Evolutionary conservation across 2,329 filamentous ascomycete genomes (phyloP).

Genomic region (Aschersonia sp.): DNA sequence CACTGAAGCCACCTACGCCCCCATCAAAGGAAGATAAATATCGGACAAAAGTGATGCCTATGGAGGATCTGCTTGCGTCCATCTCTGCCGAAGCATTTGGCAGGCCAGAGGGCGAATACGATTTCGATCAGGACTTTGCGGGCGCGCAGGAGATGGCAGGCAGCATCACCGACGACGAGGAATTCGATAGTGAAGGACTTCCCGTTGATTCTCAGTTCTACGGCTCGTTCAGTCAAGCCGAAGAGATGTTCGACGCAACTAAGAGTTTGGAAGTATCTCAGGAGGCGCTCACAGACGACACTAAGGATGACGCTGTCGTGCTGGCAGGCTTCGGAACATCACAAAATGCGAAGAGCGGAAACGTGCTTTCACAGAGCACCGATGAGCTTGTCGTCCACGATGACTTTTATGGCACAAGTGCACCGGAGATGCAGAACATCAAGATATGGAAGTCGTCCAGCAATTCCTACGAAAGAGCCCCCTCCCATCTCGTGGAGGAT

Average conservation of each 20-base stretch:
- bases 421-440: slow-evolving; percentile 46
- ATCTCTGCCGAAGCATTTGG: slow-evolving; percentile 78
- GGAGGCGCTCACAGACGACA: slow-evolving; percentile 18
- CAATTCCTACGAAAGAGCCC: slow-evolving; percentile 57
- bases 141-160: slow-evolving; percentile 34
- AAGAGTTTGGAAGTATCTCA: slow-evolving; percentile 15
- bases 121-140: slow-evolving; percentile 49
- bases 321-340: slow-evolving; percentile 15
- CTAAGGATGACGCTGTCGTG: slow-evolving; percentile 20
- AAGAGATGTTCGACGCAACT: slow-evolving; percentile 34
- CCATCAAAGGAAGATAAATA: slow-evolving; percentile 77
- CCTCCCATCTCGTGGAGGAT: slow-evolving; percentile 42
- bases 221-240: slow-evolving; percentile 24
- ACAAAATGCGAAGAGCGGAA: slow-evolving; percentile 5
- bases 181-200: slow-evolving; percentile 18
- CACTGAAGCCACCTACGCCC: slow-evolving; percentile 67
- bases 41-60: slow-evolving; percentile 69
- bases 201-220: slow-evolving; percentile 31
- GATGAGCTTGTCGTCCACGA: slow-evolving; percentile 60
- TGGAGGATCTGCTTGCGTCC: slow-evolving; percentile 79
- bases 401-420: slow-evolving; percentile 56
- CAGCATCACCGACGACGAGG: slow-evolving; percentile 15
- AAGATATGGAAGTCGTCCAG: slow-evolving; percentile 68
- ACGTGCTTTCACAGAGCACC: slow-evolving; percentile 32
- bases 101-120: slow-evolving; percentile 43